Evolutionary conservation across 441 rosid species (phyloP).

Genomic region (Erodium trifolium): DNA sequence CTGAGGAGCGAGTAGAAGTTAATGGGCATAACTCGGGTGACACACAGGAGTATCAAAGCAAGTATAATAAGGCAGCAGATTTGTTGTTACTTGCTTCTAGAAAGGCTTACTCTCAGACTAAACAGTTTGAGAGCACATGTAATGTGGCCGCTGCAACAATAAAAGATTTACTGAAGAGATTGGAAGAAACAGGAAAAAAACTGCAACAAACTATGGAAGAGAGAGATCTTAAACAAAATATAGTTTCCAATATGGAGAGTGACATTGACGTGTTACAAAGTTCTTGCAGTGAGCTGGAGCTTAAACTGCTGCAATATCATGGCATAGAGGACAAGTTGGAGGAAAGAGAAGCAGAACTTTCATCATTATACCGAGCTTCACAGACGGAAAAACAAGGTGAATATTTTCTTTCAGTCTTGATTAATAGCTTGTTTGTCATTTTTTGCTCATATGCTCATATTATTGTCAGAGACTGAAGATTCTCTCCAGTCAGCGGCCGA

Average conservation of each 20-base stretch:
- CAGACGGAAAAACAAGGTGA: constrained; percentile 42
- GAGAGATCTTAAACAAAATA: constrained; percentile 40
- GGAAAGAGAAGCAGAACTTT: constrained; percentile 50
- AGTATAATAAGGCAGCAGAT: constrained; percentile 31
- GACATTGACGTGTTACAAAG: constrained; percentile 40
- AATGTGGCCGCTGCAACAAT: constrained; percentile 42
- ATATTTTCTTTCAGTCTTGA: not conserved
- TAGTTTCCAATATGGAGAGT: constrained; percentile 51
- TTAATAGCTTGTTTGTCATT: constrained; percentile 21
- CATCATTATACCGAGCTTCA: constrained; percentile 25
- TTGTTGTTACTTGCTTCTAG: constrained; percentile 40
- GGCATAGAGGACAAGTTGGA: constrained; percentile 45
- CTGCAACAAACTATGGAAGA: constrained; percentile 43
- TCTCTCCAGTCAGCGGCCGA: constrained; percentile 44
- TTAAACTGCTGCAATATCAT: constrained; percentile 37
- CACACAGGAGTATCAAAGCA: constrained; percentile 27
- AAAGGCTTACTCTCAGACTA: constrained; percentile 31
- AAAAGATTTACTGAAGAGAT: constrained; percentile 51
- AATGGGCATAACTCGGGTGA: constrained; percentile 23
- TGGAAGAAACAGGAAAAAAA: constrained; percentile 33
- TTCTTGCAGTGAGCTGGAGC: constrained; percentile 42
- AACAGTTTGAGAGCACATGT: constrained; percentile 50
- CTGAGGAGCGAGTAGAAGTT: constrained; percentile 27
- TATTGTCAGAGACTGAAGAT: constrained; percentile 47
- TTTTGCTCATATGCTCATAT: constrained; percentile 12